Base-by-base conservation (phyloP, 1,284 basidiomycete species). In the Volvariella surrecta region DNA sequence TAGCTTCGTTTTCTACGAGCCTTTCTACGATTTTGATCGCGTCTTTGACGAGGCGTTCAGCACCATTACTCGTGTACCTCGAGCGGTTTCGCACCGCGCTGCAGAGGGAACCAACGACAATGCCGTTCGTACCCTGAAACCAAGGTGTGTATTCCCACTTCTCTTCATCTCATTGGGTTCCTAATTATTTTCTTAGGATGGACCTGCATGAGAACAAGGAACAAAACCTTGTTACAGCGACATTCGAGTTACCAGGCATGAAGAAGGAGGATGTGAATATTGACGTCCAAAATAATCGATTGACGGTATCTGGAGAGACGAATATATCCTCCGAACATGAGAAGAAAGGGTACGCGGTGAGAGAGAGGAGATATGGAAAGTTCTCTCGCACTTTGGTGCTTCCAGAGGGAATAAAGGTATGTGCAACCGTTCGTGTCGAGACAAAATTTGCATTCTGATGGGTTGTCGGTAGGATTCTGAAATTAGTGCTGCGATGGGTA, bases 221-320 rank as follows among this genome's bases (percentile, higher is more conserved):
- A 3, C 53, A 46, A 17, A 72, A 72, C 47, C 48, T 55, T 1
- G 61, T 75, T 24, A 69, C 64, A 0, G 74, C 71, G n/a, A 58
- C 60, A 2, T 72, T 76, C 40, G 74, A 75, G 41, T 53, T 76
- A 11, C 71, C 73, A 2, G 71, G 73, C 2, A n/a, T 75, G 34
- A 63, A 59, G 51, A 62, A 66, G 20, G 62, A 70, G 11, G 54
- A 70, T 28, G 61, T 76, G 38, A 39, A 48, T 40, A 64, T 74
- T 38, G 66, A 71, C 39, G 52, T 71, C 35, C 59, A 65, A 37
- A 60, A 67, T 39, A 62, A 67, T 47, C 59, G 64, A 15, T 61
- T 77, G 42, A 67, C 54, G 39, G 46, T 77, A 44, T 68, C 69
- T 9, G 74, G 70, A 6, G 70, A 75, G 58, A 57, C 50, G 10